Evolutionary conservation across 1,139 yeast genomes (phyloP).

Genomic region (Sugiyamaella neomexicana): DNA sequence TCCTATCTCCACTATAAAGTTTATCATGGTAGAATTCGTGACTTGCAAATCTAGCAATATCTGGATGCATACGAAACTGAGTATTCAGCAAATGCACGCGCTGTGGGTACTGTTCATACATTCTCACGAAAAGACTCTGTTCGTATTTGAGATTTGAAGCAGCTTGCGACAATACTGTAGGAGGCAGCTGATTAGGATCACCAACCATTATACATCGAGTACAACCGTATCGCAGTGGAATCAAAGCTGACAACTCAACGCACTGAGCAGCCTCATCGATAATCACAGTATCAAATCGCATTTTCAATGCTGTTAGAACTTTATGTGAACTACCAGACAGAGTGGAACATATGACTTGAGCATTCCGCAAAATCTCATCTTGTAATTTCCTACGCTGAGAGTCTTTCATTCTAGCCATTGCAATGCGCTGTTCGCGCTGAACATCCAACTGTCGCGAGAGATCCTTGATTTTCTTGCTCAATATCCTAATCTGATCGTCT

Average conservation of each 20-base stretch:
- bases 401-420: constrained; percentile 73
- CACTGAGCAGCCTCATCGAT: constrained; percentile 99
- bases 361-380: constrained; percentile 66
- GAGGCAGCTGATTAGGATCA: constrained; percentile 98
- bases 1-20: constrained; percentile 72
- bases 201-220: constrained; percentile 95
- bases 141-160: constrained; percentile 82
- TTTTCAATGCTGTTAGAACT: constrained; percentile 68
- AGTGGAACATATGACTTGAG: constrained; percentile 89
- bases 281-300: constrained; percentile 87
- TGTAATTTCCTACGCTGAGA: constrained; percentile 75
- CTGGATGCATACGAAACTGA: constrained; percentile 99
- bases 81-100: constrained; percentile 77
- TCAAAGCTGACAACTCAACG: constrained; percentile 88
- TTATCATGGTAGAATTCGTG: constrained; percentile 72
- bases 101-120: constrained; percentile 67
- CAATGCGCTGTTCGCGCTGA: constrained; percentile 64
- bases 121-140: constrained; percentile 89
- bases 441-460: constrained; percentile 73
- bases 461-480: constrained; percentile 62
- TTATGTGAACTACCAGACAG: constrained; percentile 95
- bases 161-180: constrained; percentile 91
- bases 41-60: constrained; percentile 84
- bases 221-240: constrained; percentile 92
- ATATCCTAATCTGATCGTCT: constrained; percentile 44